Evolutionary conservation across 1,284 basidiomycete species (phyloP).

Genomic region (Leccinum pachyderme): DNA sequence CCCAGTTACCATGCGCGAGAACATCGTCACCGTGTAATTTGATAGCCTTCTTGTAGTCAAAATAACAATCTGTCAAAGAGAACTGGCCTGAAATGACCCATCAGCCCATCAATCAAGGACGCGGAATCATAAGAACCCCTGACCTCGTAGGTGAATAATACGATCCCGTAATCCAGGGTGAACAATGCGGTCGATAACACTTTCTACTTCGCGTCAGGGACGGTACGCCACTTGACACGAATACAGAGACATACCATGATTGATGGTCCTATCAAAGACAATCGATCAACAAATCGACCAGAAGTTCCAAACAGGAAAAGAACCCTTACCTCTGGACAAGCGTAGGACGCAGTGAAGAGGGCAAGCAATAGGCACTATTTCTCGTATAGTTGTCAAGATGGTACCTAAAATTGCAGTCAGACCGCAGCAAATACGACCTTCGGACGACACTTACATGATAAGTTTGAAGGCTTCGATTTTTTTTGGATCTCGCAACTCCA

Average conservation of each 20-base stretch:
- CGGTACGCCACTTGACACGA: slow-evolving; percentile 4
- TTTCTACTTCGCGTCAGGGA: slow-evolving; percentile 48
- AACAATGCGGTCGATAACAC: slow-evolving; percentile 84
- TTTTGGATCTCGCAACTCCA: slow-evolving; percentile 53
- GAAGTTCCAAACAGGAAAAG: not conserved
- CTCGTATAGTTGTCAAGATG: slow-evolving; percentile 85
- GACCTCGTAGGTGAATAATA: slow-evolving; percentile 83
- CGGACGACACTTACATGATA: slow-evolving; percentile 55
- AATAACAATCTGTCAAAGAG: slow-evolving; percentile 72
- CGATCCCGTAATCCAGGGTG: slow-evolving; percentile 86
- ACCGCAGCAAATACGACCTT: not conserved
- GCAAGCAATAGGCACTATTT: slow-evolving; percentile 82
- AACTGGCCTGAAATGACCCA: slow-evolving; percentile 58
- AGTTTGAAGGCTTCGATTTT: slow-evolving; percentile 77
- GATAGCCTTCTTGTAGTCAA: slow-evolving; percentile 64
- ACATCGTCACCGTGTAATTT: slow-evolving; percentile 87
- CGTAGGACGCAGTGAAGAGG: slow-evolving; percentile 82
- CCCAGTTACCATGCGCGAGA: slow-evolving; percentile 85
- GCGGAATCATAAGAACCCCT: slow-evolving; percentile 15
- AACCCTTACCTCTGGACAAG: slow-evolving; percentile 68
- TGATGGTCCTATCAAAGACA: slow-evolving; percentile 59
- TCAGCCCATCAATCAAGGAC: slow-evolving; percentile 34
- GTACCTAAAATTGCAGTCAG: slow-evolving; percentile 48
- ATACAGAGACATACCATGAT: slow-evolving; percentile 60
- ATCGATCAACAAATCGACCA: slow-evolving; percentile 14